These are phyloP conservation scores for Sclerotinia trifoliorum DNA, from an alignment of 2,329 filamentous ascomycete genomes.

Conservation along the genomic window DNA sequence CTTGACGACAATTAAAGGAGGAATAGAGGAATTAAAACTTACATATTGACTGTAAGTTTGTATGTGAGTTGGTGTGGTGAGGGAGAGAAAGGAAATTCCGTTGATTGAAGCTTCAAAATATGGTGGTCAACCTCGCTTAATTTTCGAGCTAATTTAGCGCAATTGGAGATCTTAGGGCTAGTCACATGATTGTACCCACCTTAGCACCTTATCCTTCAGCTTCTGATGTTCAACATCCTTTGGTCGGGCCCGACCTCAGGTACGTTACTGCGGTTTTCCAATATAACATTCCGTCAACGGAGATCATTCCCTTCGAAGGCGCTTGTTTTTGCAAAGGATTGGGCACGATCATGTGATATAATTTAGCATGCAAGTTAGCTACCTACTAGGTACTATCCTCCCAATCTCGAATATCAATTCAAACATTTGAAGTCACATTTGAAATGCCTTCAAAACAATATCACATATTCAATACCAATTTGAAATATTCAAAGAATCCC, in stretches of 20 bases:
- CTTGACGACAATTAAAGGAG: neutral
- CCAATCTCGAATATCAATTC: no score
- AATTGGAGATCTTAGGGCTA: constrained; percentile 3
- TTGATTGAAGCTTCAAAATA: constrained; percentile 5
- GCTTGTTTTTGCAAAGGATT: neutral
- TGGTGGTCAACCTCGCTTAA: constrained; percentile 9
- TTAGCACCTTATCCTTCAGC: neutral
- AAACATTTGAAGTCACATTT: no score
- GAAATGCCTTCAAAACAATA: no score
- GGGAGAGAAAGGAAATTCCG: neutral
- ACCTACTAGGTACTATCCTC: neutral
- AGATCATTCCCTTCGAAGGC: neutral
- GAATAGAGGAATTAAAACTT: neutral
- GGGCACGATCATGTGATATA: no score
- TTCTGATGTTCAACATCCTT: neutral
- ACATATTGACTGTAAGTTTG: constrained; percentile 7
- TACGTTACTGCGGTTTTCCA: no score
- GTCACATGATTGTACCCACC: neutral
- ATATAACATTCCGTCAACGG: neutral
- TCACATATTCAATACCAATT: no score
- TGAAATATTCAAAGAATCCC: no score
- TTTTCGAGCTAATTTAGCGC: constrained; percentile 10
- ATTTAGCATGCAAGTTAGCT: no score
- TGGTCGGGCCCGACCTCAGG: constrained; percentile 6
- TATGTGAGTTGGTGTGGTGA: neutral